Evolutionary conservation across 2,329 filamentous ascomycete species (phyloP), one percentile per base, ranked within the genome.

Genomic region (Penicillium corylophilum): DNA sequence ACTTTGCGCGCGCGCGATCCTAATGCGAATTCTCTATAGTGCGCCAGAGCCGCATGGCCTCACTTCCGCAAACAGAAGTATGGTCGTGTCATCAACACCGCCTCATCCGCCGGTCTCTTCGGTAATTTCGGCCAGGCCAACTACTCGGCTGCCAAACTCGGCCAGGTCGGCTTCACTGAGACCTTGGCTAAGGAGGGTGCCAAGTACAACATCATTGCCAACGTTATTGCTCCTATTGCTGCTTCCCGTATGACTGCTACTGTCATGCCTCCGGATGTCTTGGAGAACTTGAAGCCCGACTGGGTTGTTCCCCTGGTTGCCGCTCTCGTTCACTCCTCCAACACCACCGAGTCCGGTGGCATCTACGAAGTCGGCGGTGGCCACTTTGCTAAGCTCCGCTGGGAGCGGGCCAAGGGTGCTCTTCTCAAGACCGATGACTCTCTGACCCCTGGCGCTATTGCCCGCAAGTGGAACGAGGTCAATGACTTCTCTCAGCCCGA

Each of bases 61-160:
- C 82, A 97, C 76, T 97, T 99, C 83, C 84, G 93, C 69, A 97
- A 97, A 79, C 94, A 99, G 78, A 97, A 96, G 84, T 99, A 90
- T 72, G 94, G 94, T 58, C 85, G 94, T 65, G 81, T 99, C 62
- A 96, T 99, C 78, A 97, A 95, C 81, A 97, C 94, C 22, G 85
- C 93, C 33, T 97, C 93, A n/a, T 91, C 91, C 51, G 92, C 94
- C 56, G 94, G 94, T 66, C 81, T 99, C 48, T 97, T 95, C 72
- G 94, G 94, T 67, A 94, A 85, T 77, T 97, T 96, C 69, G 94
- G 93, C 61, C 93, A 97, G 79, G 84, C 86, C 72, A 97, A 96
- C 77, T 99, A 99, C 78, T 95, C 93, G 15, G 92, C 94, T 55
- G 94, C 94, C 68, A 99, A 97, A 80, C 82, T 97, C 59, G 89